Conservation (phyloP, 176 grass and related monocot species). For the Thalia dealbata region DNA sequence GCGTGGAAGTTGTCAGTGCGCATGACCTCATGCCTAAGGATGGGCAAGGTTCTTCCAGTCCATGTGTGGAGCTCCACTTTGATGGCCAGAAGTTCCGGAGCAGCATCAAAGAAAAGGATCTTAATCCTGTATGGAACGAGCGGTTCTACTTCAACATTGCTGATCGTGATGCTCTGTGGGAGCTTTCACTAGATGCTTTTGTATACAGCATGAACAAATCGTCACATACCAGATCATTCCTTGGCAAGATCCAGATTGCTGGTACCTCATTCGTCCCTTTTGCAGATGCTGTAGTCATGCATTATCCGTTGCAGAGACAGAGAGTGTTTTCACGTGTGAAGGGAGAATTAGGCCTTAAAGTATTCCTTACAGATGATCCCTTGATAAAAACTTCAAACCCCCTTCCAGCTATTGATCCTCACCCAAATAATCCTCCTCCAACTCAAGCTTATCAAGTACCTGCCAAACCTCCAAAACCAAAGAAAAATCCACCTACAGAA, state of each 20-base stretch:
- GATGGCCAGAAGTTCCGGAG: conserved; percentile 24
- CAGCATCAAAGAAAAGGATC: conserved; percentile 34
- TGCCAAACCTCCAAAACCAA: conserved; percentile 33
- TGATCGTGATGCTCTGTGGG: conserved; percentile 11
- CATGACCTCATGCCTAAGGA: conserved; percentile 95
- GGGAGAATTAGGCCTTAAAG: conserved; percentile 38
- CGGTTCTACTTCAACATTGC: conserved; percentile 26
- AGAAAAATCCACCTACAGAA: background rate
- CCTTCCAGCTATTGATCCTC: conserved; percentile 67
- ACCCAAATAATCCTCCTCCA: conserved; percentile 42
- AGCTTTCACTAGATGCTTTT: conserved; percentile 14
- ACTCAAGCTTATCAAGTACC: conserved; percentile 44
- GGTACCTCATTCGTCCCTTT: conserved; percentile 85
- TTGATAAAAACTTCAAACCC: conserved; percentile 65
- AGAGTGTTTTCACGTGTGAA: conserved; percentile 86
- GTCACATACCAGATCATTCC: conserved; percentile 43
- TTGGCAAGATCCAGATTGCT: conserved; percentile 83
- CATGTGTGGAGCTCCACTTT: conserved; percentile 55
- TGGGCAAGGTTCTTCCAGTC: conserved; percentile 69
- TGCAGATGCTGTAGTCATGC: conserved; percentile 73
- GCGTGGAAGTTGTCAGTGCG: conserved; percentile 68
- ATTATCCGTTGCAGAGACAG: conserved; percentile 80
- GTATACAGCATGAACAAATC: conserved; percentile 19
- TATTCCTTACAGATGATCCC: conserved; percentile 18
- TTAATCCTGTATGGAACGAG: conserved; percentile 45